These are phyloP conservation scores for Sutorius eximius DNA, from an alignment of 1,284 basidiomycete species.

Conservation along the genomic window DNA sequence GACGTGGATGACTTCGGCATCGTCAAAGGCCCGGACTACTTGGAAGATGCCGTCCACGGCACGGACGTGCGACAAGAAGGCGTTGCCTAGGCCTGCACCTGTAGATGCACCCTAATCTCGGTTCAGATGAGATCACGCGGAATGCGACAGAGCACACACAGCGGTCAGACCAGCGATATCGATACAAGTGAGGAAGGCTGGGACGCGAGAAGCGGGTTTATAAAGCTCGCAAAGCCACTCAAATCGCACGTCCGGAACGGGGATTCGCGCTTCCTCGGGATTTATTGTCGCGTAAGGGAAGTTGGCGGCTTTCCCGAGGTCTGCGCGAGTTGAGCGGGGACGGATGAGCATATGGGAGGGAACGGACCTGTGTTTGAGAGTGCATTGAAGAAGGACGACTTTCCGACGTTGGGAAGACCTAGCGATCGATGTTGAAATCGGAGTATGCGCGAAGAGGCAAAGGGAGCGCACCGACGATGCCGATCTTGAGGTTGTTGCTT, in stretches of 20 bases:
- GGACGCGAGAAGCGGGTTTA: conserved; percentile 87
- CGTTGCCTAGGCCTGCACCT: conserved; percentile 96
- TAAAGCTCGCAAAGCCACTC: conserved; percentile 92
- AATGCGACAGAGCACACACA: conserved; percentile 44
- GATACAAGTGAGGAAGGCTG: conserved; percentile 96
- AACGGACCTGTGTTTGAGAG: conserved; percentile 83
- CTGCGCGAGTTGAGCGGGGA: conserved; percentile 40
- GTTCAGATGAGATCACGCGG: conserved; percentile 17
- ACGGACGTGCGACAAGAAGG: conserved; percentile 96
- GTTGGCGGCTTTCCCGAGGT: conserved; percentile 97
- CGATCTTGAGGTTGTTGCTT: conserved; percentile 92
- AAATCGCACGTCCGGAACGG: conserved; percentile 95
- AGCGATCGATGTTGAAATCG: conserved; percentile 15
- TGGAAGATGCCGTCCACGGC: conserved; percentile 99
- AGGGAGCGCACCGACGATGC: conserved; percentile 84
- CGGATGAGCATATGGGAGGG: background rate
- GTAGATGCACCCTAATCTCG: conserved; percentile 84
- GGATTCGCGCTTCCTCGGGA: conserved; percentile 91
- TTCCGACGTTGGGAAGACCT: conserved; percentile 93
- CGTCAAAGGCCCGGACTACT: conserved; percentile 96
- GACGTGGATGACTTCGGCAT: conserved; percentile 98
- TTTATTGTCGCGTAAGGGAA: conserved; percentile 98
- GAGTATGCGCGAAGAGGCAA: conserved; percentile 11
- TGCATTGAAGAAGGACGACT: conserved; percentile 94
- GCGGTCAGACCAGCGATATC: conserved; percentile 98